A percentile compares a stretch with the other conserved stretches of the same genome.
These are phyloP conservation scores for Apostasia shenzhenica DNA, from an alignment of 106 monocot species.

Conservation along the genomic window DNA sequence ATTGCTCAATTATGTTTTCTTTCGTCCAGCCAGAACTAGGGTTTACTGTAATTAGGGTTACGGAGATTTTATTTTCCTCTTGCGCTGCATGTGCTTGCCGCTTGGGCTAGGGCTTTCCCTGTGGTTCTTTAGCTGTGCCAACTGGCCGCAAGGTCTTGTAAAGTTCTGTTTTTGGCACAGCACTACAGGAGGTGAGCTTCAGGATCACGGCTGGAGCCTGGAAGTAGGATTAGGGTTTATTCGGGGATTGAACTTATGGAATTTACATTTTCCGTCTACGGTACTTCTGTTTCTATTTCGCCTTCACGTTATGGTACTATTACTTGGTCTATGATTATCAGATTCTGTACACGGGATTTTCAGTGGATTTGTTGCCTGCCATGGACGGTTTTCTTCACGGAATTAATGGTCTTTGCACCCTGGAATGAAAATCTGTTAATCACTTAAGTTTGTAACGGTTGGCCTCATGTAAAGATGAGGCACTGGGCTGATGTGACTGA, in stretches of 20 bases:
- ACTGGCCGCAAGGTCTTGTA: neutral
- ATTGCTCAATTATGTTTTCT: neutral
- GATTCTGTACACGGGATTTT: neutral
- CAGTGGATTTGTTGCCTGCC: neutral
- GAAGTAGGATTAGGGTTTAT: constrained; percentile 1
- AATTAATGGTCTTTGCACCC: neutral
- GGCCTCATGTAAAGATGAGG: no score
- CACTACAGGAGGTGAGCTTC: no score
- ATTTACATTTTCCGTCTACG: neutral
- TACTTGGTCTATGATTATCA: neutral
- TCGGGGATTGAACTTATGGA: neutral
- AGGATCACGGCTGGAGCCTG: neutral
- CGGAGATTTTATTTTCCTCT: no score
- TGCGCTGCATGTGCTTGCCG: no score
- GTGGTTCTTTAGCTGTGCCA: neutral
- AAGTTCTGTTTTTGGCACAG: neutral
- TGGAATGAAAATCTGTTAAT: neutral
- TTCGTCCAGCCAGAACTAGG: neutral
- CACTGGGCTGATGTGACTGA: no score
- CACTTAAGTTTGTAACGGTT: no score
- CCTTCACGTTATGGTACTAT: neutral
- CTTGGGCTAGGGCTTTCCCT: no score
- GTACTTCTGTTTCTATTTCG: neutral
- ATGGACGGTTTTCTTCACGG: neutral
- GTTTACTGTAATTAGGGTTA: neutral